phyloP scores from a whole-genome alignment of 257 asterid genomes.

The Gentiana macrophylla region DNA sequence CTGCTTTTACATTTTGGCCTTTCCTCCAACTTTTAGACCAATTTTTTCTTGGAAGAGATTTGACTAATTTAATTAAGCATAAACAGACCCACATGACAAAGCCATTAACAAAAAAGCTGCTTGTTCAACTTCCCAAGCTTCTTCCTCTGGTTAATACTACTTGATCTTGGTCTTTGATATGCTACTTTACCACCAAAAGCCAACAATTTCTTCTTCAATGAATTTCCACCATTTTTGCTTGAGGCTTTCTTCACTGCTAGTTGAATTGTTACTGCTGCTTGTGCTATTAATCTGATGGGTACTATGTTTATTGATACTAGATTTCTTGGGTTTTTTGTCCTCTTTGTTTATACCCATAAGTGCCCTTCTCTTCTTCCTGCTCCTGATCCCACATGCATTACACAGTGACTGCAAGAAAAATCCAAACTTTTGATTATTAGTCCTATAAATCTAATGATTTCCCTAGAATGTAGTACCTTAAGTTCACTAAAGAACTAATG shows the following conservation, averaged over 20 bases:
- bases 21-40: too few species aligned
- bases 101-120: constrained; percentile 88
- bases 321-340: constrained; percentile 59
- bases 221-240: constrained; percentile 19
- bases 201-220: constrained; percentile 40
- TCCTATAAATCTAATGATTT: too few species aligned
- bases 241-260: constrained; percentile 46
- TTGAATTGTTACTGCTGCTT: constrained; percentile 29
- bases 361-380: constrained; percentile 89
- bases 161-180: constrained; percentile 70
- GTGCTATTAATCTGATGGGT: constrained; percentile 6
- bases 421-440: too few species aligned
- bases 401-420: constrained; percentile 65
- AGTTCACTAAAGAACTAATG: too few species aligned
- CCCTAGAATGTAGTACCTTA: too few species aligned
- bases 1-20: too few species aligned
- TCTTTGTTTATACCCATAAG: constrained; percentile 58
- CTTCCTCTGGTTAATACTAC: constrained; percentile 31
- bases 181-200: constrained; percentile 62
- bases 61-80: constrained; percentile 29
- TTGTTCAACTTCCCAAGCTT: constrained; percentile 84
- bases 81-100: constrained; percentile 78
- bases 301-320: constrained; percentile 5
- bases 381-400: constrained; percentile 95
- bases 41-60: too few species aligned